Evolutionary conservation across 805 yeast species (phyloP).

Genomic region (Cyberlindnera petersonii): DNA sequence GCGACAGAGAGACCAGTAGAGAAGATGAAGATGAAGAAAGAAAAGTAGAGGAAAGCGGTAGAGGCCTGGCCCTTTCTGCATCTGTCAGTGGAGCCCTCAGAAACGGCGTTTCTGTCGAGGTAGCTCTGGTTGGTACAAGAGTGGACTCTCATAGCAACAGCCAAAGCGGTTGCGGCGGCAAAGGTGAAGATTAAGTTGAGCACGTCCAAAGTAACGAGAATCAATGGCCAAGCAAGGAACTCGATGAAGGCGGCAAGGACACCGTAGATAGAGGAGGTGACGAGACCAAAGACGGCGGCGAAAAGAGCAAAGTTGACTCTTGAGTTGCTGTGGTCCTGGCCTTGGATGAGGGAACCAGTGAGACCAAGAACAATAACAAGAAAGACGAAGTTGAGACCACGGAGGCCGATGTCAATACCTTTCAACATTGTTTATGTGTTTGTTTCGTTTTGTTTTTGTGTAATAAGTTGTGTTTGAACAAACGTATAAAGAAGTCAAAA

Average conservation of each 20-base stretch:
- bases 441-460: background rate
- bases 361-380: conserved; percentile 80
- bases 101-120: conserved; percentile 59
- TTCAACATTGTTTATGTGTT: conserved; percentile 28
- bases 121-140: conserved; percentile 72
- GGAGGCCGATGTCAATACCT: conserved; percentile 71
- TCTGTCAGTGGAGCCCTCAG: conserved; percentile 76
- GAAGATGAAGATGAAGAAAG: conserved; percentile 70
- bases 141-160: conserved; percentile 83
- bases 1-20: conserved; percentile 50
- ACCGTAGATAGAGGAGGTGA: conserved; percentile 79
- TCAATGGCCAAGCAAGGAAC: conserved; percentile 82
- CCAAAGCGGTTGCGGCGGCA: conserved; percentile 92
- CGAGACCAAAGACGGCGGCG: conserved; percentile 80
- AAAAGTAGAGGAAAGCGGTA: conserved; percentile 78
- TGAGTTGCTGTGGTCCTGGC: conserved; percentile 51
- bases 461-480: background rate
- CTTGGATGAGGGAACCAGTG: conserved; percentile 81
- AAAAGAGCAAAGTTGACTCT: conserved; percentile 89
- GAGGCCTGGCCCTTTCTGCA: conserved; percentile 94
- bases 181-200: conserved; percentile 88
- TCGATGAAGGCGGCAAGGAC: conserved; percentile 69
- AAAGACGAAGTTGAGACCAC: conserved; percentile 71
- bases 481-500: background rate
- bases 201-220: conserved; percentile 74